Base-by-base conservation (phyloP, 2,329 filamentous ascomycete genomes). In the Hyphodiscus sp. region DNA sequence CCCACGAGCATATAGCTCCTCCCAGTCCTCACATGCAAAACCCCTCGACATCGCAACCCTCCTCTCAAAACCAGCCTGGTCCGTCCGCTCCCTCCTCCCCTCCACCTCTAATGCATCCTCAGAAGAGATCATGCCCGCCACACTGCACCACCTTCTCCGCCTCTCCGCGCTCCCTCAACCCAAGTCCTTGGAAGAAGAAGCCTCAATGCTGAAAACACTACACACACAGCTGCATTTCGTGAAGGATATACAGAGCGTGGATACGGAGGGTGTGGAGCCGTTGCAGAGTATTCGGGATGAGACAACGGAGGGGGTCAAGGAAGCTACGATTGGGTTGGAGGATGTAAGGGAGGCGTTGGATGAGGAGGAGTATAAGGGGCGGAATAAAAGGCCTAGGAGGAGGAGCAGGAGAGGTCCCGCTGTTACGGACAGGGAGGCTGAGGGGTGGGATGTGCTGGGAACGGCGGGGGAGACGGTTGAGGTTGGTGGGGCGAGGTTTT, bases 151-250 rank as follows among this genome's bases (percentile, higher is more conserved):
- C 69, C 83, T 97, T 10, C 84, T 96, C 38, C 87, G 89, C 18
- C 84, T 97, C 41, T 95, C 91, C 3, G 91, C 92, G 15, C 84
- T 99, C 0, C 91, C 92, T 0, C 78, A 78, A 1, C 91, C 92
- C 0, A 71, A 76, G 18, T 76, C 76, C 1, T 60, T 73, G 1
- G 75, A 75, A 49, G 85, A 91, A 62, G 86, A 95, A 68, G 64
- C 74, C 0, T 71, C 76, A 23, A 89, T 96, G 81, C 78, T 95
- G 2, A 67, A 78, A 20, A 91, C 86, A 1, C 78, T 99, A 1
- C 79, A 85, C 50, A 83, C 87, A 30, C 94, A 99, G 67, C 80
- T 99, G 0, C 86, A 87, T 65, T 99, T 99, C 66, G 91, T 97
- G n/a, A 84, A 82, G 57, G 82, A 90, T 58, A 84, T 97, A 19